Evolutionary conservation across 345 rosid species (phyloP).

Genomic region (Excoecaria agallocha): DNA sequence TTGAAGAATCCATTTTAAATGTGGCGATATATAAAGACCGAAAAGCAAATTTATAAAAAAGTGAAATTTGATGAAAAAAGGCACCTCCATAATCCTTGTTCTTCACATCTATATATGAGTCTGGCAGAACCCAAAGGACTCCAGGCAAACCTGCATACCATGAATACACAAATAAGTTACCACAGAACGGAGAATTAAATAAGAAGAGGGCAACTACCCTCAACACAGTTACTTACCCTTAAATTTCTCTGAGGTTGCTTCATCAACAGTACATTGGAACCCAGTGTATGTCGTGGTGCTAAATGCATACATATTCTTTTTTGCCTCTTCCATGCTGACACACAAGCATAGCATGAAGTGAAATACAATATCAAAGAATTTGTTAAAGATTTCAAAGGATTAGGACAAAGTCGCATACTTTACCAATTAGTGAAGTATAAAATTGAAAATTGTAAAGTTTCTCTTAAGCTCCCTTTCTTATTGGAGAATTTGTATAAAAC

Average conservation of each 20-base stretch:
- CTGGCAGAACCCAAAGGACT: slow-evolving; percentile 95
- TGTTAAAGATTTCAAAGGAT: neutral
- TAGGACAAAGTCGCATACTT: neutral
- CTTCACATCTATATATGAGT: slow-evolving; percentile 91
- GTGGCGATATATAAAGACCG: neutral
- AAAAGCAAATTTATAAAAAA: neutral
- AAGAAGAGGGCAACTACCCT: neutral
- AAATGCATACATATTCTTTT: slow-evolving; percentile 93
- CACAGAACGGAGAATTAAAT: neutral
- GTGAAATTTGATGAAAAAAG: neutral
- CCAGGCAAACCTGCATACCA: slow-evolving; percentile 81
- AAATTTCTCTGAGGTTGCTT: slow-evolving; percentile 22
- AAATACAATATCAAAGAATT: neutral
- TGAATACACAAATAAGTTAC: neutral
- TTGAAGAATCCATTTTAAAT: neutral
- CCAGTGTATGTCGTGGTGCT: slow-evolving; percentile 56
- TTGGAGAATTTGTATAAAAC: neutral
- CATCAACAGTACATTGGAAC: slow-evolving; percentile 49
- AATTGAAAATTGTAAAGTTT: neutral
- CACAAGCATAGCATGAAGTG: neutral
- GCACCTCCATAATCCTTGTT: slow-evolving; percentile 98
- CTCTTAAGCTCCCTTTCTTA: neutral
- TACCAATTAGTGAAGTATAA: neutral
- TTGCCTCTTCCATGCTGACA: slow-evolving; percentile 78
- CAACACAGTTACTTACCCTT: slow-evolving; percentile 6